phyloP scores from a whole-genome alignment of 2,329 filamentous ascomycete genomes.

The Monosporascus sp. region DNA sequence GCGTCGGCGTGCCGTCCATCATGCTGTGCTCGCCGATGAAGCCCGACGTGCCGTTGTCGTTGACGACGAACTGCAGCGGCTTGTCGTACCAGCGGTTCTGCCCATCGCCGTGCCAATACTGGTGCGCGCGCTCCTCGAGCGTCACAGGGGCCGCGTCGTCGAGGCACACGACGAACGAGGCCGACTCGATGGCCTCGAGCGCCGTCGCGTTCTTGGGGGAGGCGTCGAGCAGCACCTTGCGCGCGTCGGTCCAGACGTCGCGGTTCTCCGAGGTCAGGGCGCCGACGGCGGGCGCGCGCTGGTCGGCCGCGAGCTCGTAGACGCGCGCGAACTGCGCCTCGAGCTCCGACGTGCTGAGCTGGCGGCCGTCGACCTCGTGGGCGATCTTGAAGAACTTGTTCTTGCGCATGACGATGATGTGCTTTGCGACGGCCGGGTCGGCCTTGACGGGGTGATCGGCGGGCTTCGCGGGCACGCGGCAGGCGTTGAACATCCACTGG shows the following conservation, averaged over 20 bases:
- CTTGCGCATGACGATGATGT: conserved; percentile 87
- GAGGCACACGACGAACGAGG: conserved; percentile 87
- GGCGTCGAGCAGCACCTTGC: conserved; percentile 68
- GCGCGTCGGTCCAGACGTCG: conserved; percentile 85
- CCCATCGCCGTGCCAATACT: conserved; percentile 98
- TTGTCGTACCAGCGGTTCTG: conserved; percentile 98
- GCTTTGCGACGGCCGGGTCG: conserved; percentile 66
- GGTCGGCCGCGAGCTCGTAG: conserved; percentile 59
- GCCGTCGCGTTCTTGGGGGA: conserved; percentile 72
- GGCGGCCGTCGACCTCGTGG: conserved; percentile 74
- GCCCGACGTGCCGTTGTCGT: conserved; percentile 94
- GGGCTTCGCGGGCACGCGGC: conserved; percentile 75
- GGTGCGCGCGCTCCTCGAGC: conserved; percentile 87
- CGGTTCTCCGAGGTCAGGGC: conserved; percentile 87
- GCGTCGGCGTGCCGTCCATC: conserved; percentile 99
- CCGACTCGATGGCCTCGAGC: conserved; percentile 77
- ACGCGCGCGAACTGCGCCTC: conserved; percentile 84
- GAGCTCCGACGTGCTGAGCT: conserved; percentile 83
- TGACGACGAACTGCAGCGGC: conserved; percentile 94
- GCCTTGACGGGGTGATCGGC: conserved; percentile 83
- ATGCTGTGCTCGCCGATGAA: conserved; percentile 99
- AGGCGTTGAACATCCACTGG: conserved; percentile 97
- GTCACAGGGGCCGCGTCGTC: conserved; percentile 90
- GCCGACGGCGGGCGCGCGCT: conserved; percentile 70
- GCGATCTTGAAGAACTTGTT: conserved; percentile 95